Evolutionary conservation across 148 eudicot genomes (phyloP), one percentile per base, ranked within the genome.

Genomic region (Pharnaceum exiguum): DNA sequence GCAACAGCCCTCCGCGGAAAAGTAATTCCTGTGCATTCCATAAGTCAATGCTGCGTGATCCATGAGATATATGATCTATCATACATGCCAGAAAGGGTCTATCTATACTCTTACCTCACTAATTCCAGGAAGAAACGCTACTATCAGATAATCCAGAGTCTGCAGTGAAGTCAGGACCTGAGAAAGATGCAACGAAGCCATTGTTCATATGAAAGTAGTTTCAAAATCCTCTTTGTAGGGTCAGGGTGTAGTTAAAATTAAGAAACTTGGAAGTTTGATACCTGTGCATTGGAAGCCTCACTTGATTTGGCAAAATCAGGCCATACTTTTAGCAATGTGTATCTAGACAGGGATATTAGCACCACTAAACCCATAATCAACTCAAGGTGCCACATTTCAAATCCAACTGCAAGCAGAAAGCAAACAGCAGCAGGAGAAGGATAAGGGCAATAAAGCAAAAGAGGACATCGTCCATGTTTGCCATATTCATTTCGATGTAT

Each of bases 251-350:
- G 7, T 6, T 35, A 35, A 7, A 12, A 6, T 35, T 35, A 42
- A 13, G 48, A 25, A 15, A 24, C 46, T 11, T 42, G 26, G 8
- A 40, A 46, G 18, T 26, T 32, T 50, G 21, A 12, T 60, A 87
- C 98, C 96, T 91, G 96, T 30, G 55, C 74, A 71, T 91, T 91
- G 42, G 96, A 93, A 49, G 83, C 83, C 63, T 85, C 82, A 67
- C 96, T 91, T 46, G 98, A 91, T 79, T 87, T 86, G 0, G 94
- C 81, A 69, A 91, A 91, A 66, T 83, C 90, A 10, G 82, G 68
- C 94, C 96, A 91, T 24, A 66, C 77, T 64, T 82, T 79, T 59
- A 91, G 64, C 42, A 91, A 71, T 38, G 77, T 62, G 46, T 75
- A 87, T 55, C 96, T 80, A 53, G 80, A 79, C 46, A 79, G 70